These are phyloP conservation scores for Zoysia matrella DNA, from an alignment of 202 grass and related monocot genomes.

Conservation along the genomic window DNA sequence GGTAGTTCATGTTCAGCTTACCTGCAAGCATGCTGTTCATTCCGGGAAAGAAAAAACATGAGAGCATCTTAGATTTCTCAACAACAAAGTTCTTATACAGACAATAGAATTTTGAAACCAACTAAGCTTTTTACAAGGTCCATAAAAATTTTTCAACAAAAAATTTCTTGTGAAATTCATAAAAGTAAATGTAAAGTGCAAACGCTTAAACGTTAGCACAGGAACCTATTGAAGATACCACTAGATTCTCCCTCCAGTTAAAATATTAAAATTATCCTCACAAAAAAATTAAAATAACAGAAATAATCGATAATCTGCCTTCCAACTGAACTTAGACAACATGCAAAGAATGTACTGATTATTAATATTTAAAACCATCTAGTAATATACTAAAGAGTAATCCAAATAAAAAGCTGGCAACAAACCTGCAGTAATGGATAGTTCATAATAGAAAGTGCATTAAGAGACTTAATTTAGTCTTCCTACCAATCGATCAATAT, in stretches of 20 bases:
- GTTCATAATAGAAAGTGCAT: too few species aligned
- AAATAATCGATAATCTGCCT: not conserved
- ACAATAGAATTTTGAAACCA: too few species aligned
- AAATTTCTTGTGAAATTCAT: too few species aligned
- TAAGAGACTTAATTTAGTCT: too few species aligned
- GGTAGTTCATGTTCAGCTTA: too few species aligned
- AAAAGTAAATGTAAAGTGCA: too few species aligned
- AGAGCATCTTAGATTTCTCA: too few species aligned
- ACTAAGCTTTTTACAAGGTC: too few species aligned
- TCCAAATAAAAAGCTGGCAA: not conserved
- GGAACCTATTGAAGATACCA: not conserved
- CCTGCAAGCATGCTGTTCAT: too few species aligned
- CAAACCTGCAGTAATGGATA: not conserved
- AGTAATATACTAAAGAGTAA: not conserved
- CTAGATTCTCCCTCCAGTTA: not conserved
- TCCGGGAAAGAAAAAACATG: too few species aligned
- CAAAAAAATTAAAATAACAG: not conserved
- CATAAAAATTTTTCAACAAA: too few species aligned
- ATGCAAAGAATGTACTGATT: not conserved
- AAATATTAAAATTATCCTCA: not conserved
- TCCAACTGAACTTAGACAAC: not conserved
- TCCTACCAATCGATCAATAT: not conserved
- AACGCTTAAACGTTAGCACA: not conserved
- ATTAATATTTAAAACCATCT: not conserved
- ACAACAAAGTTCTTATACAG: too few species aligned